Base-by-base conservation (phyloP, 768 basidiomycete species). In the Inosperma sp. region DNA sequence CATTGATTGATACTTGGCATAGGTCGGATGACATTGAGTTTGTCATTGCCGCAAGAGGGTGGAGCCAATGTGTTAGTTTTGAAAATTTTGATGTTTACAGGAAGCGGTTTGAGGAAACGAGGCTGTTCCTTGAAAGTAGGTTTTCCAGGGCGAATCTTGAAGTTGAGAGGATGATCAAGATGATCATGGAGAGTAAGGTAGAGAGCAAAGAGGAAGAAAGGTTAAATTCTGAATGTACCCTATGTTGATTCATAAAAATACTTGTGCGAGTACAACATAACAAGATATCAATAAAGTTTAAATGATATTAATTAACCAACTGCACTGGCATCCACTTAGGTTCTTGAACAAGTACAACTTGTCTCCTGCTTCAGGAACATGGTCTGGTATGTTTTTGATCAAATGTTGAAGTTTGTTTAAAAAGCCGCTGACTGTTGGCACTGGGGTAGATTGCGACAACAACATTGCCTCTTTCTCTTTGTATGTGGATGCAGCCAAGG, bases 51-150 rank as follows among this genome's bases (percentile, higher is more conserved):
- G 92, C 93, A 0, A 74, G 93, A 25, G 93, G 93, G 3, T 99
- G 95, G 95, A 93, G 89, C 59, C 91, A 97, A 68, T 93, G 91
- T 64, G 89, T 98, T 35, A 83, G 80, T 31, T 95, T 95, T 69
- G 92, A 92, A 10, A 84, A 77, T 68, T 96, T 97, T 67, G 90
- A 95, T 56, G 70, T 92, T 48, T 99, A 98, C 73, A 72, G 78
- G 60, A 67, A 76, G 60, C 68, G 94, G 53, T 98, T 98, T 64
- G 77, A 79, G 62, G 77, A 83, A 66, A 94, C 93, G 4, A 76
- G 84, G 46, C 60, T 56, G 26, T 96, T 96, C 68, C 97, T 97
- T 64, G 80, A 91, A 64, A 78, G 82, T 0, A 69, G 93, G 54
- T 98, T 98, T 59, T 87, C 84, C 56, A 93, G 93, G 64, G 92